phyloP scores from a whole-genome alignment of 306 rosid genomes.

The Geum urbanum region DNA sequence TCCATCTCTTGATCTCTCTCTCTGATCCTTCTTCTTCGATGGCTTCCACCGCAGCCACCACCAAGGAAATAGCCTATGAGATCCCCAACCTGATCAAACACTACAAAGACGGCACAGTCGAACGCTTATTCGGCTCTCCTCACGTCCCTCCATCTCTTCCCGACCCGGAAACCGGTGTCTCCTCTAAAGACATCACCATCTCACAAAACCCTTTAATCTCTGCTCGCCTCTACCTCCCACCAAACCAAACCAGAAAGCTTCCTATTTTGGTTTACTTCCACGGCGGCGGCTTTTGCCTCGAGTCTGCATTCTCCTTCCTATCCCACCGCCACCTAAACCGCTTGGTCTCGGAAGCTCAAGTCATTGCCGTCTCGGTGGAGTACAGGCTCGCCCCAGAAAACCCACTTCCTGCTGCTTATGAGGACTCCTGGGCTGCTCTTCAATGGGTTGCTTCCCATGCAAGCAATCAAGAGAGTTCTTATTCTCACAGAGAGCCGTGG shows the following conservation, averaged over 20 bases:
- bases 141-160: conserved; percentile 31
- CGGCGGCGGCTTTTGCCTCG: conserved; percentile 35
- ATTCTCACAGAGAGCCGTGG: conserved; percentile 33
- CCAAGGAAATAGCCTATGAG: conserved; percentile 37
- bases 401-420: conserved; percentile 35
- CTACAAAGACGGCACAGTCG: conserved; percentile 48
- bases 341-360: conserved; percentile 34
- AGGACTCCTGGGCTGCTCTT: conserved; percentile 43
- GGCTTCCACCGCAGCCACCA: conserved; percentile 11
- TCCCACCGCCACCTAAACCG: conserved; percentile 41
- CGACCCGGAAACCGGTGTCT: conserved; percentile 37
- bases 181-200: conserved; percentile 48
- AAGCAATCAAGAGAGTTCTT: not conserved
- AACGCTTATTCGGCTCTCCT: conserved; percentile 27
- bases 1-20: too few species aligned
- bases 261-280: conserved; percentile 50
- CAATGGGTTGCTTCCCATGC: conserved; percentile 41
- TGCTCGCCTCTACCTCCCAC: conserved; percentile 46
- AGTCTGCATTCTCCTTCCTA: conserved; percentile 40
- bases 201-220: conserved; percentile 38
- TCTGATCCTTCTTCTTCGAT: not conserved
- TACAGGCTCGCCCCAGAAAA: conserved; percentile 47
- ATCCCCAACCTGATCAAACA: conserved; percentile 30
- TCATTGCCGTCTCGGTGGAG: conserved; percentile 44
- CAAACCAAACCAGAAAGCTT: conserved; percentile 14